These are phyloP conservation scores for Pholiota adiposa DNA, from an alignment of 1,284 basidiomycete species.

Conservation along the genomic window DNA sequence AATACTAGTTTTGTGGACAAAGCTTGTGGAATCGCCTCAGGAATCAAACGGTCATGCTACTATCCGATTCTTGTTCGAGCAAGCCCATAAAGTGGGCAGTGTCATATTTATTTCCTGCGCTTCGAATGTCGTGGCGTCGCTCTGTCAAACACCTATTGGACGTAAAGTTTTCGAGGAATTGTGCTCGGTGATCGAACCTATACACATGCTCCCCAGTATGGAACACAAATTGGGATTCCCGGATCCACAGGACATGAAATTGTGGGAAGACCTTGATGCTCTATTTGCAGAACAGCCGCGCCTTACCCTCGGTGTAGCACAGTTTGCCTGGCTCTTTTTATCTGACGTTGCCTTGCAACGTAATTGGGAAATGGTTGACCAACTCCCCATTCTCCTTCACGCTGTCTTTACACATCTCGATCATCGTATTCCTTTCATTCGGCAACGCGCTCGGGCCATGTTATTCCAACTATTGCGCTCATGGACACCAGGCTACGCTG, in stretches of 20 bases:
- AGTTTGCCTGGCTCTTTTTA: conserved; percentile 88
- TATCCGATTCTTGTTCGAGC: conserved; percentile 85
- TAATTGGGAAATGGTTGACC: conserved; percentile 73
- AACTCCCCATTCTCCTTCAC: conserved; percentile 81
- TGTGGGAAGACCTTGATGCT: conserved; percentile 76
- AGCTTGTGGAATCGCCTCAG: conserved; percentile 72
- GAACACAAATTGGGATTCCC: conserved; percentile 75
- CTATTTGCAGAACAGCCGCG: conserved; percentile 73
- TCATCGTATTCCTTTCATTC: conserved; percentile 72
- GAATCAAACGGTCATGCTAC: conserved; percentile 81
- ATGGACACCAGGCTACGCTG: conserved; percentile 77
- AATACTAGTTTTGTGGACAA: conserved; percentile 81
- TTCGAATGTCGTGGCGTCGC: conserved; percentile 82
- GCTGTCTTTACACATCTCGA: conserved; percentile 86
- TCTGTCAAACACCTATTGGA: conserved; percentile 81
- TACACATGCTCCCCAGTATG: conserved; percentile 78
- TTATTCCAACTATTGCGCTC: conserved; percentile 82
- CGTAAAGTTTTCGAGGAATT: conserved; percentile 82
- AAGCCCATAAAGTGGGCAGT: conserved; percentile 84
- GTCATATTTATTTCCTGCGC: conserved; percentile 81
- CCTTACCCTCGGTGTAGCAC: conserved; percentile 75
- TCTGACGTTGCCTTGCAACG: conserved; percentile 83
- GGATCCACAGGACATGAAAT: conserved; percentile 68
- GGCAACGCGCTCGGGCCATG: conserved; percentile 72
- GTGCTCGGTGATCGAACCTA: conserved; percentile 84